Evolutionary conservation across 2,329 filamentous ascomycete species (phyloP).

Genomic region (Sporothrix protearum): DNA sequence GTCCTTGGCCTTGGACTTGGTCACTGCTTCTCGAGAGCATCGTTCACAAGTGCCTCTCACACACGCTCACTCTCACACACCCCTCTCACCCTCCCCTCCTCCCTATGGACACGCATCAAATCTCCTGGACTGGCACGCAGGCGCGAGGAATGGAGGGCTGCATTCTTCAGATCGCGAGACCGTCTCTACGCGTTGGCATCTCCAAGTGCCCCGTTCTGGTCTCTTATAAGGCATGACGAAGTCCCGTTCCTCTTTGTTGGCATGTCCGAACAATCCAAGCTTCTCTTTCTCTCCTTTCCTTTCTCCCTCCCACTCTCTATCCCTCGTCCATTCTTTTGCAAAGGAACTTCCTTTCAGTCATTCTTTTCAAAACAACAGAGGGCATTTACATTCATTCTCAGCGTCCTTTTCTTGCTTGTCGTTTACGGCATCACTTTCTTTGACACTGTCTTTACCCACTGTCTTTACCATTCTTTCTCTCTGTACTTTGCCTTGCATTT

Average conservation of each 20-base stretch:
- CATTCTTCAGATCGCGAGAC: constrained; percentile 21
- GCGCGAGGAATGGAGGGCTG: constrained; percentile 25
- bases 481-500: too few relatives aligned
- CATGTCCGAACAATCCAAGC: constrained; percentile 24
- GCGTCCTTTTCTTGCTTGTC: constrained; percentile 1
- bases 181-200: constrained; percentile 26
- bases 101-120: constrained; percentile 26
- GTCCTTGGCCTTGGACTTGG: background rate
- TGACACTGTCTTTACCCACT: background rate
- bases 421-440: constrained; percentile 5
- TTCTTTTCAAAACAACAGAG: constrained; percentile 19
- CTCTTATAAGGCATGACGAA: constrained; percentile 26
- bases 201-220: constrained; percentile 17
- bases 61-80: constrained; percentile 11
- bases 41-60: background rate
- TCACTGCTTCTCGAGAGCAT: background rate
- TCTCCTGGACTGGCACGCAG: constrained; percentile 25
- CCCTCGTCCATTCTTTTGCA: constrained; percentile 24
- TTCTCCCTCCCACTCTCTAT: constrained; percentile 10
- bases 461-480: too few relatives aligned
- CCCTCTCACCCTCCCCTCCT: constrained; percentile 14
- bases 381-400: constrained; percentile 12
- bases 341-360: constrained; percentile 19
- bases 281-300: constrained; percentile 19
- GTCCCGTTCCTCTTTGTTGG: constrained; percentile 22